Conservation (phyloP, 225 moss, liverwort and hornwort genomes). For the Marchantia paleacea region DNA sequence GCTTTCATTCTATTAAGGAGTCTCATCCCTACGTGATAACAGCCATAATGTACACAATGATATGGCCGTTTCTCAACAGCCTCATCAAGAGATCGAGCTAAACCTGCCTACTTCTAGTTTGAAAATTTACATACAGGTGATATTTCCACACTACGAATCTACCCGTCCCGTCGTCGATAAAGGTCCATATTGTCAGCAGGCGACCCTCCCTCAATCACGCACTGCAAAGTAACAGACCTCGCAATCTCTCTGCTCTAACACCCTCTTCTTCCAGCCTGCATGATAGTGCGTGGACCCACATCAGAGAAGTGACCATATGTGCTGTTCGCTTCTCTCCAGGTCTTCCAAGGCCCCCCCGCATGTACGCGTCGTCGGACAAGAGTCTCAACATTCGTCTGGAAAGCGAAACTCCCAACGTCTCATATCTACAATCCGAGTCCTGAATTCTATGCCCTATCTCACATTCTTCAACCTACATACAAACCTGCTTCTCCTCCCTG, state of each 20-base stretch:
- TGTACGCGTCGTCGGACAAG: not conserved
- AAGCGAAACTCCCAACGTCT: not conserved
- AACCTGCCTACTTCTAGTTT: not conserved
- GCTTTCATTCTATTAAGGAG: not conserved
- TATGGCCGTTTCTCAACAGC: not conserved
- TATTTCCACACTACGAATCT: not conserved
- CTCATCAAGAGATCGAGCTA: not conserved
- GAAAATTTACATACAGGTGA: not conserved
- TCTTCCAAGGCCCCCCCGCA: not conserved
- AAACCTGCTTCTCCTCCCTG: not conserved
- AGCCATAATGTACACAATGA: not conserved
- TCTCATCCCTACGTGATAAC: not conserved
- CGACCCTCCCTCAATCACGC: not conserved
- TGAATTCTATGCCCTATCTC: not conserved
- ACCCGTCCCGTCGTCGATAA: not conserved
- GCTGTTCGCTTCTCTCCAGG: not conserved
- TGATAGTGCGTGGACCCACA: not conserved
- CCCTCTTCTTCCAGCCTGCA: not conserved
- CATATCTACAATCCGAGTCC: slow-evolving; percentile 1
- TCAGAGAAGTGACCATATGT: no score
- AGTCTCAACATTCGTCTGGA: not conserved
- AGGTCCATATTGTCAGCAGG: not conserved
- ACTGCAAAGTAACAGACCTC: no score
- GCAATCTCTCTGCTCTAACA: not conserved
- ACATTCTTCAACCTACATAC: not conserved